Conservation (phyloP, 768 basidiomycete genomes). For the Lactarius psammicola region DNA sequence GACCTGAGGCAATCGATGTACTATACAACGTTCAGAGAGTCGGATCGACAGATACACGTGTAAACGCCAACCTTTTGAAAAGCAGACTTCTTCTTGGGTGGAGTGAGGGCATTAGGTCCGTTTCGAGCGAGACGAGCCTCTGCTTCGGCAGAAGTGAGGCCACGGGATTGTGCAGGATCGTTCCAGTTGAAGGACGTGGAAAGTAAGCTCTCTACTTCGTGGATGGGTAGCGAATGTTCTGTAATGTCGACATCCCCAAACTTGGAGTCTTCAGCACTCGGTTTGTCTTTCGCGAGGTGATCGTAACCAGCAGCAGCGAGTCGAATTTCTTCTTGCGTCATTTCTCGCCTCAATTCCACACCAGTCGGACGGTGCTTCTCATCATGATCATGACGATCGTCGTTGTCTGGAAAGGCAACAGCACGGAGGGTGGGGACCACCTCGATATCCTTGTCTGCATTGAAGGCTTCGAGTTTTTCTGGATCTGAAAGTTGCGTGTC, state of each 20-base stretch:
- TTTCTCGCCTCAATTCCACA: conserved; percentile 57
- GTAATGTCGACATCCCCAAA: conserved; percentile 53
- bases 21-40: conserved; percentile 36
- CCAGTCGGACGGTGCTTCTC: conserved; percentile 49
- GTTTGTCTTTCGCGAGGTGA: conserved; percentile 51
- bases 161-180: conserved; percentile 50
- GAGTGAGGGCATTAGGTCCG: conserved; percentile 63
- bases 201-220: conserved; percentile 42
- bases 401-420: conserved; percentile 49
- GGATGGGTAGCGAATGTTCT: conserved; percentile 52
- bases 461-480: conserved; percentile 14
- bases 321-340: conserved; percentile 66
- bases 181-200: conserved; percentile 52
- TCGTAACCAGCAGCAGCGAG: conserved; percentile 69
- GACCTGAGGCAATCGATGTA: conserved; percentile 62
- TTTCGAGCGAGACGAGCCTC: conserved; percentile 52
- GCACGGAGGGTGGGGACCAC: conserved; percentile 41
- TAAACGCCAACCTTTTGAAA: conserved; percentile 51
- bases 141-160: conserved; percentile 54
- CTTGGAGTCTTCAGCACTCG: conserved; percentile 34
- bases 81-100: conserved; percentile 65
- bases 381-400: conserved; percentile 31
- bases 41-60: not conserved
- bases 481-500: conserved; percentile 14
- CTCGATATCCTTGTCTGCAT: conserved; percentile 36